These are phyloP conservation scores for Sporothrix globosa DNA, from an alignment of 2,329 filamentous ascomycete genomes.

Conservation along the genomic window DNA sequence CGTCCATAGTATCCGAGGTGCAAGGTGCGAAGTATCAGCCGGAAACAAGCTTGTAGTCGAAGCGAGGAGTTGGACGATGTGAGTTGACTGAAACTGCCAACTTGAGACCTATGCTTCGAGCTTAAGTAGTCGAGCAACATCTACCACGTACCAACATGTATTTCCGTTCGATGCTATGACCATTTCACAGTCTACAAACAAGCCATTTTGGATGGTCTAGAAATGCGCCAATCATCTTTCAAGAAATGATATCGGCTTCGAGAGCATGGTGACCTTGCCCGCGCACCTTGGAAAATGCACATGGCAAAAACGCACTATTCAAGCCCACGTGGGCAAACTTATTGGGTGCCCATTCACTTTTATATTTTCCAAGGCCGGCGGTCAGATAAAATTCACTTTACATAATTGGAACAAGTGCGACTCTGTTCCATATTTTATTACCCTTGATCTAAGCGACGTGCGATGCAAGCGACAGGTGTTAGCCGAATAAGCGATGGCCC, in stretches of 20 bases:
- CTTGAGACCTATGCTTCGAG: neutral
- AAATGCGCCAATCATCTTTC: conserved; percentile 13
- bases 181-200: neutral
- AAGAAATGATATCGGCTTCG: neutral
- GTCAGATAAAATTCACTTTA: neutral
- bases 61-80: neutral
- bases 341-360: conserved; percentile 2
- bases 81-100: neutral
- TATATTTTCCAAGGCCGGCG: neutral
- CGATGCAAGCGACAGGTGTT: neutral
- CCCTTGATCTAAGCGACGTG: conserved; percentile 9
- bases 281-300: no score
- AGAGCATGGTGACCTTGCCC: neutral
- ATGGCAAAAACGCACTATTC: neutral
- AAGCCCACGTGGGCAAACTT: conserved; percentile 1
- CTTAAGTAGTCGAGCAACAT: neutral
- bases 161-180: neutral
- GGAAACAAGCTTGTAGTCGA: neutral
- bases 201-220: neutral
- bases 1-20: neutral
- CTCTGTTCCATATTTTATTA: conserved; percentile 1
- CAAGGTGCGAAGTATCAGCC: neutral
- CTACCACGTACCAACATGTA: neutral
- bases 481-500: neutral
- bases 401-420: neutral